Percentiles rank a stretch among this genome's conserved stretches.
Conservation (phyloP, 1,139 yeast species). For the Blastobotrys apis region DNA sequence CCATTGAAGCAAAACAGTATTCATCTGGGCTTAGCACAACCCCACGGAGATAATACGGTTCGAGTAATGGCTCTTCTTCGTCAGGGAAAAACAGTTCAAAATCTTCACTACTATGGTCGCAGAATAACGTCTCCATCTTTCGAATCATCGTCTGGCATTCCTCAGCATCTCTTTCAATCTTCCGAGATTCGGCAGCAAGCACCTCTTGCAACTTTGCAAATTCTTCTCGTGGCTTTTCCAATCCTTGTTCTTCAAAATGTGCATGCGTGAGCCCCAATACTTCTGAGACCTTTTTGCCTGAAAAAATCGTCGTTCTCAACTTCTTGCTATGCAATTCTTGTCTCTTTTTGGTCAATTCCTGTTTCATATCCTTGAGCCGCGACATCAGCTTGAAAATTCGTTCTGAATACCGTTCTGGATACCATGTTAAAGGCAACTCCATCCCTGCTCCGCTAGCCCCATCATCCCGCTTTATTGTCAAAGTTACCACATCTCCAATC, state of each 20-base stretch:
- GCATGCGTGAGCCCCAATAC: constrained; percentile 32
- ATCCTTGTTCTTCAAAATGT: constrained; percentile 21
- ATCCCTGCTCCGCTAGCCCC: constrained; percentile 36
- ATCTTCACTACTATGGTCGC: constrained; percentile 7
- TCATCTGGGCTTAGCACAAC: constrained; percentile 31
- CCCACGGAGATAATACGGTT: constrained; percentile 27
- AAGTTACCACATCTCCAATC: constrained; percentile 40
- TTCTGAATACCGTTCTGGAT: constrained; percentile 44
- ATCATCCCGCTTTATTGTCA: constrained; percentile 38
- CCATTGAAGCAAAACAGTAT: too few relatives aligned
- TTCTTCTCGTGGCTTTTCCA: constrained; percentile 9
- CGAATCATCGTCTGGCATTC: constrained; percentile 1
- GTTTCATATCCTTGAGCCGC: constrained; percentile 19
- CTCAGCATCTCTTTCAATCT: not conserved
- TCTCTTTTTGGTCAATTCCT: constrained; percentile 27
- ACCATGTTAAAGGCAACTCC: constrained; percentile 37
- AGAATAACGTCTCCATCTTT: constrained; percentile 8
- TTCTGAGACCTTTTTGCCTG: constrained; percentile 37
- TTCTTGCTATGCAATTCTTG: constrained; percentile 19
- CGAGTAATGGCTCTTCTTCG: constrained; percentile 20
- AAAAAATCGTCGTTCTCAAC: constrained; percentile 20
- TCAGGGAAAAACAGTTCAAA: constrained; percentile 16
- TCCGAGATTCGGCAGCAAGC: constrained; percentile 2
- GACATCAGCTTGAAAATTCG: constrained; percentile 28
- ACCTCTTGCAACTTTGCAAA: constrained; percentile 21